Percentiles rank a stretch among this genome's conserved stretches.
Conservation (phyloP, 2,329 filamentous ascomycete species). For the Sporothrix protearum region DNA sequence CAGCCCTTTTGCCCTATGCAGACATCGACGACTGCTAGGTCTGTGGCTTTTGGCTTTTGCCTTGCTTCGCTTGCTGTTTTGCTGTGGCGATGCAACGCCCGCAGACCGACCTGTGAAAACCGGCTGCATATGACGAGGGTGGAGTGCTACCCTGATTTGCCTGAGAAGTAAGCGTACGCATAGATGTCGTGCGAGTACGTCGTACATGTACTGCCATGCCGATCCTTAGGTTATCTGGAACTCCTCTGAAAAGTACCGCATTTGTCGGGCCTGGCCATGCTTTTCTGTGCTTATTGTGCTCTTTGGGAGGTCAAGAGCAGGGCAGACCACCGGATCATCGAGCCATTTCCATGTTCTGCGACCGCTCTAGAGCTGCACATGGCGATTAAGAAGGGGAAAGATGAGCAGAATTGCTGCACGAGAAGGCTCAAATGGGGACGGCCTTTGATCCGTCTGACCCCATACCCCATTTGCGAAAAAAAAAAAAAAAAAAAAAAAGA, state of each 20-base stretch:
- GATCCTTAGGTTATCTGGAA: not conserved
- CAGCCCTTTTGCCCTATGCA: not conserved
- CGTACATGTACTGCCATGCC: not conserved
- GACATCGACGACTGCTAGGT: not conserved
- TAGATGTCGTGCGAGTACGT: too few relatives aligned
- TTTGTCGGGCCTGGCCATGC: not conserved
- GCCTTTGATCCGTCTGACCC: not conserved
- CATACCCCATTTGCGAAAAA: too few relatives aligned
- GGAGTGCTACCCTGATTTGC: not conserved
- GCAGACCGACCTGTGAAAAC: not conserved
- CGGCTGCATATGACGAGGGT: not conserved
- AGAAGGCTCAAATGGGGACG: not conserved
- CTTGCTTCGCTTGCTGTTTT: not conserved
- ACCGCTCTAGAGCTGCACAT: not conserved
- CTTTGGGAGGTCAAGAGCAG: not conserved
- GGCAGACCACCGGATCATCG: not conserved
- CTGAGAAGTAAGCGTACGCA: not conserved
- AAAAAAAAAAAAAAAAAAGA: too few relatives aligned
- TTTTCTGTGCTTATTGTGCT: not conserved
- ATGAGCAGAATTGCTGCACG: not conserved
- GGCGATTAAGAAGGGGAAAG: not conserved
- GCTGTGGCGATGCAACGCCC: not conserved
- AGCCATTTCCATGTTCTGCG: not conserved
- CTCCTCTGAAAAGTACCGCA: not conserved
- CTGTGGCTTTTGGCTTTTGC: not conserved